Conservation (phyloP, 805 yeast genomes). For the Candida quercuum region DNA sequence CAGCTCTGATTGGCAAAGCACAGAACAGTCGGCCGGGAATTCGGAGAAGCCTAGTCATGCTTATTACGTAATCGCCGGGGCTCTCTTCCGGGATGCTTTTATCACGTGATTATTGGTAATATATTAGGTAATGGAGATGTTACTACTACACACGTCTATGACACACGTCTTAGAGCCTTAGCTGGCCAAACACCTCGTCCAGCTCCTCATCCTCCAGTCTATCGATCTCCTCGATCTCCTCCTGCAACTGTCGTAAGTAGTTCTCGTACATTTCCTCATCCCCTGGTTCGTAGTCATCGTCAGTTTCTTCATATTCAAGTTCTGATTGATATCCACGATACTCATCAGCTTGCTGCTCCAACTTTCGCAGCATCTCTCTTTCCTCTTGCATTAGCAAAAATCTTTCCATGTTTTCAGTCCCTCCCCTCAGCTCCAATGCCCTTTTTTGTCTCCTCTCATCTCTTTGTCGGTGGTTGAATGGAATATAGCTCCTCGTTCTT, state of each 20-base stretch:
- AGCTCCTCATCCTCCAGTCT: not conserved
- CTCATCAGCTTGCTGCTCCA: slow-evolving; percentile 10
- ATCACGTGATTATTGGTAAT: not conserved
- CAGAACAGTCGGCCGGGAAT: slow-evolving; percentile 1
- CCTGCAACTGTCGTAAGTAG: not conserved
- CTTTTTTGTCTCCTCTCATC: slow-evolving; percentile 9
- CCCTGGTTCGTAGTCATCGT: slow-evolving; percentile 2
- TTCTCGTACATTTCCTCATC: slow-evolving; percentile 4
- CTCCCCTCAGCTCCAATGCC: slow-evolving; percentile 17
- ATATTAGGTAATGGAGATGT: not conserved
- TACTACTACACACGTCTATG: too few species aligned
- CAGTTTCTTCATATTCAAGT: too few species aligned
- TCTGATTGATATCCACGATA: slow-evolving; percentile 5
- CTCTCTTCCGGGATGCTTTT: not conserved
- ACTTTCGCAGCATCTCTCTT: slow-evolving; percentile 1
- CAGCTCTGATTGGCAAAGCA: not conserved
- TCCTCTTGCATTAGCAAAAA: slow-evolving; percentile 13
- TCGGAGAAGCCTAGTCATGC: slow-evolving; percentile 1
- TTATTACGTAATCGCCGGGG: not conserved
- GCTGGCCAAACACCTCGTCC: not conserved
- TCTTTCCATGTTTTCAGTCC: slow-evolving; percentile 16
- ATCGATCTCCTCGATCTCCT: not conserved
- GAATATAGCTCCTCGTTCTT: slow-evolving; percentile 14
- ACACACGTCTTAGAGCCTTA: not conserved
- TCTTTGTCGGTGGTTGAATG: slow-evolving; percentile 12